Conservation (phyloP, 768 basidiomycete genomes). For the Asterophora lycoperdoides region DNA sequence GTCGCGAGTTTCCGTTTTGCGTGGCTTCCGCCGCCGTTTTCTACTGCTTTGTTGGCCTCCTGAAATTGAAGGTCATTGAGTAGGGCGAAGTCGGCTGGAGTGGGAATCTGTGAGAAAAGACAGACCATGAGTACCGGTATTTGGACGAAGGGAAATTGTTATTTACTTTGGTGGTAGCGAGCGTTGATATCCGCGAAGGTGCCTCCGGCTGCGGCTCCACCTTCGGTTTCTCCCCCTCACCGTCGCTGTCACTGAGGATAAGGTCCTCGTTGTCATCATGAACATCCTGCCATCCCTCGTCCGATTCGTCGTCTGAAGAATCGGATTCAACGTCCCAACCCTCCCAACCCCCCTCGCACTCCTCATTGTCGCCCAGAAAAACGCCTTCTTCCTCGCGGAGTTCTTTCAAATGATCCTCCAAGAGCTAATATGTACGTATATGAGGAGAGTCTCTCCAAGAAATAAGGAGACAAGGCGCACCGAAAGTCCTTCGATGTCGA, state of each 20-base stretch:
- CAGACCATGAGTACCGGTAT: not conserved
- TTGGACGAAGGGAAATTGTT: not conserved
- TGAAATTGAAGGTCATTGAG: slow-evolving; percentile 84
- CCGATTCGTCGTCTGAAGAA: slow-evolving; percentile 50
- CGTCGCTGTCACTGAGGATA: slow-evolving; percentile 84
- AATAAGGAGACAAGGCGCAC: slow-evolving; percentile 40
- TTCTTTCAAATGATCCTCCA: slow-evolving; percentile 81
- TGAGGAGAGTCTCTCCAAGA: not conserved
- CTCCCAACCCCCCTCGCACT: slow-evolving; percentile 74
- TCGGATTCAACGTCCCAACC: slow-evolving; percentile 87
- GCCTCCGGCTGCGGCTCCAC: slow-evolving; percentile 32
- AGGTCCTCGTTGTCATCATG: slow-evolving; percentile 66
- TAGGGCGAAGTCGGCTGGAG: slow-evolving; percentile 93
- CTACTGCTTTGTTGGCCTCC: slow-evolving; percentile 67
- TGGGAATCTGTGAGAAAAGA: slow-evolving; percentile 71
- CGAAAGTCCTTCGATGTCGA: slow-evolving; percentile 86
- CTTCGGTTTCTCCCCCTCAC: slow-evolving; percentile 60
- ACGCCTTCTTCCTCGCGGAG: slow-evolving; percentile 63
- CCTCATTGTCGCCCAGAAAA: slow-evolving; percentile 43
- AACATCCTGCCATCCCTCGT: slow-evolving; percentile 82
- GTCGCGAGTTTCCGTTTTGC: slow-evolving; percentile 88
- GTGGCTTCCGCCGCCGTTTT: slow-evolving; percentile 62
- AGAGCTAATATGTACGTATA: slow-evolving; percentile 45
- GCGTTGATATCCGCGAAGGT: slow-evolving; percentile 48
- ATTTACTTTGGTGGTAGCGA: slow-evolving; percentile 77